Evolutionary conservation across 2,329 filamentous ascomycete species (phyloP).

Genomic region (Nothomitra cinnamomea): DNA sequence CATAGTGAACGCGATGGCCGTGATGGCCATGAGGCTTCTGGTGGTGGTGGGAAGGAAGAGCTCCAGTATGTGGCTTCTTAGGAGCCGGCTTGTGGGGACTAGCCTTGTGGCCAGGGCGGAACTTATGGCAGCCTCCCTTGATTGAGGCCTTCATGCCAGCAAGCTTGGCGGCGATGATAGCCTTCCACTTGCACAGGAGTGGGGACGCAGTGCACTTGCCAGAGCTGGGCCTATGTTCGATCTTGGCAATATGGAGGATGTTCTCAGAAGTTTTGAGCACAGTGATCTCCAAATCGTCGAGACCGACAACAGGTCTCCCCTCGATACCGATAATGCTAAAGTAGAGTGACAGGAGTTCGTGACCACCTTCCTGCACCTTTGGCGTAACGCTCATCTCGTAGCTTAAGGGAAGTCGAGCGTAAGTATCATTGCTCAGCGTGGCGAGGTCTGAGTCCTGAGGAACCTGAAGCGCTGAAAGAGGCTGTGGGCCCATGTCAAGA

Average conservation of each 20-base stretch:
- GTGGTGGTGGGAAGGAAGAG: slow-evolving; percentile 12
- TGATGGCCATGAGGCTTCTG: slow-evolving; percentile 16
- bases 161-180: slow-evolving; percentile 30
- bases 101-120: slow-evolving; percentile 7
- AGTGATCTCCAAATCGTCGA: slow-evolving; percentile 3
- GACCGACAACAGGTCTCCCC: background rate
- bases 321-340: slow-evolving; percentile 3
- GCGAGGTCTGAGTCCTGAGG: background rate
- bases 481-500: background rate
- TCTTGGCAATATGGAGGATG: background rate
- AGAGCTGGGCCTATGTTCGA: background rate
- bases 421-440: background rate
- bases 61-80: slow-evolving; percentile 10
- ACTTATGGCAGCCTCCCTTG: slow-evolving; percentile 13
- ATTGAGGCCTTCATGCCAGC: slow-evolving; percentile 26
- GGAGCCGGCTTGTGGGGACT: slow-evolving; percentile 7
- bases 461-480: slow-evolving; percentile 4
- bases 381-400: background rate
- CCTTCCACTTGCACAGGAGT: slow-evolving; percentile 38
- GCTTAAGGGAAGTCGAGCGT: background rate
- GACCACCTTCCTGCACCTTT: background rate
- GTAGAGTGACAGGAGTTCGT: background rate
- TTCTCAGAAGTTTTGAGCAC: slow-evolving; percentile 1
- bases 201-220: slow-evolving; percentile 13
- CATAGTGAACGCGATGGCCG: slow-evolving; percentile 19